phyloP scores from a whole-genome alignment of 495 filamentous ascomycete species.

The Xylaria acuta region DNA sequence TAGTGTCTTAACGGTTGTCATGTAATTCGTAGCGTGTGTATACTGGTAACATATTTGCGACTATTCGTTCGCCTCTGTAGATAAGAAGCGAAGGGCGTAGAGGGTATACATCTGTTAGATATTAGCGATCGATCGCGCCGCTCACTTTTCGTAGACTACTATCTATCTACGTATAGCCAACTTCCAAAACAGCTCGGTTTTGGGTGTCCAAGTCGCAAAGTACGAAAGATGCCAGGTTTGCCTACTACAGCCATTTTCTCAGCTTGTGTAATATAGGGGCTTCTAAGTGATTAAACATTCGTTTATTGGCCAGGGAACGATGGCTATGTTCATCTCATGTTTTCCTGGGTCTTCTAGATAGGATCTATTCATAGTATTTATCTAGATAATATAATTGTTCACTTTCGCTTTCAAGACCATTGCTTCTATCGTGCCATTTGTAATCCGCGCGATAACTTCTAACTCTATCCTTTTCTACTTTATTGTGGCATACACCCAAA shows the following conservation, averaged over 20 bases:
- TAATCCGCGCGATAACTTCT: neutral
- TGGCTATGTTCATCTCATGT: neutral
- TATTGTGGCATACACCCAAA: neutral
- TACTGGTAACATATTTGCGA: conserved; percentile 6
- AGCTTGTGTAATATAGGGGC: too few species aligned
- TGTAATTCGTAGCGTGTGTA: neutral
- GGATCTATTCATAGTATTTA: neutral
- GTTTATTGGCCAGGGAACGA: neutral
- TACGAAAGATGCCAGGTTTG: too few species aligned
- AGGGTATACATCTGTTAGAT: neutral
- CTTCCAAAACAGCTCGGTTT: neutral
- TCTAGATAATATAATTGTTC: neutral
- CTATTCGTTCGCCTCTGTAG: neutral
- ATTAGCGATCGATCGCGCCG: neutral
- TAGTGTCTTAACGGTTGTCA: neutral
- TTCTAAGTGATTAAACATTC: neutral
- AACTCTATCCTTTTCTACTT: neutral
- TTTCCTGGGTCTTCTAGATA: neutral
- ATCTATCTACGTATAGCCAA: neutral
- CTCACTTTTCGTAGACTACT: neutral
- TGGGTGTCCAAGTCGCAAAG: too few species aligned
- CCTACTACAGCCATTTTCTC: too few species aligned
- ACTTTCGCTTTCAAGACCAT: neutral
- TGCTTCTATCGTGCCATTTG: neutral
- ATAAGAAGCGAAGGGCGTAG: neutral